phyloP scores from a whole-genome alignment of 1,139 yeast species.

The Yamadazyma trypodendri region DNA sequence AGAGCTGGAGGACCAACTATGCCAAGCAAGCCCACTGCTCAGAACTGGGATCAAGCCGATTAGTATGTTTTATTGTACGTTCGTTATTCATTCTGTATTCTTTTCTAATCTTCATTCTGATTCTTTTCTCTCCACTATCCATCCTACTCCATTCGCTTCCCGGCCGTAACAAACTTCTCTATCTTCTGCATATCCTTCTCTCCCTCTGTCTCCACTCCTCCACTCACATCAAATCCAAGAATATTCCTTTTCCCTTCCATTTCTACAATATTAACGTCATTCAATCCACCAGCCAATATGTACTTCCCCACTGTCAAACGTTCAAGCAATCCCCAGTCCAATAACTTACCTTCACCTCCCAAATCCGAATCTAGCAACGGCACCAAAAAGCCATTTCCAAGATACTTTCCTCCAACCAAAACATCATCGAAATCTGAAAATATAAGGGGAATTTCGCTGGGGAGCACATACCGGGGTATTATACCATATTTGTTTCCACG shows the following conservation, averaged over 20 bases:
- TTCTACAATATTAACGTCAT: constrained; percentile 61
- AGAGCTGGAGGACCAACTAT: constrained; percentile 96
- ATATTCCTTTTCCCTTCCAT: constrained; percentile 47
- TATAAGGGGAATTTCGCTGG: constrained; percentile 42
- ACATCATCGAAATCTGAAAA: constrained; percentile 16
- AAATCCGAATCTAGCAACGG: constrained; percentile 81
- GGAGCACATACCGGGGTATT: constrained; percentile 68
- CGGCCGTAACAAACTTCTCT: constrained; percentile 53
- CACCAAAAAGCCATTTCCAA: constrained; percentile 33
- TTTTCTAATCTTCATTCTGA: too few species aligned
- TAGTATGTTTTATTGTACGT: too few species aligned
- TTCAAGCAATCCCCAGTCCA: constrained; percentile 62
- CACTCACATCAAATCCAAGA: constrained; percentile 91
- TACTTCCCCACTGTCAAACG: constrained; percentile 42
- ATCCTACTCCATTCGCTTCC: constrained; percentile 15
- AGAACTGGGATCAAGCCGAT: constrained; percentile 95
- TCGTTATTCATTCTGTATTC: too few species aligned
- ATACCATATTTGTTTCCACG: constrained; percentile 48
- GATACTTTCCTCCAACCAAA: constrained; percentile 20
- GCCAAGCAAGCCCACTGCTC: constrained; percentile 76
- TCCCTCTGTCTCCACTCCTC: constrained; percentile 83
- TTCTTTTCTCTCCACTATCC: not conserved
- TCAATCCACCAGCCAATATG: constrained; percentile 87
- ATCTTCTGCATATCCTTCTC: constrained; percentile 67
- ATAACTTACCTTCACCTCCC: constrained; percentile 85